Evolutionary conservation across 1,284 basidiomycete genomes (phyloP).

Genomic region (Ceratorhiza oryzae-sativae): DNA sequence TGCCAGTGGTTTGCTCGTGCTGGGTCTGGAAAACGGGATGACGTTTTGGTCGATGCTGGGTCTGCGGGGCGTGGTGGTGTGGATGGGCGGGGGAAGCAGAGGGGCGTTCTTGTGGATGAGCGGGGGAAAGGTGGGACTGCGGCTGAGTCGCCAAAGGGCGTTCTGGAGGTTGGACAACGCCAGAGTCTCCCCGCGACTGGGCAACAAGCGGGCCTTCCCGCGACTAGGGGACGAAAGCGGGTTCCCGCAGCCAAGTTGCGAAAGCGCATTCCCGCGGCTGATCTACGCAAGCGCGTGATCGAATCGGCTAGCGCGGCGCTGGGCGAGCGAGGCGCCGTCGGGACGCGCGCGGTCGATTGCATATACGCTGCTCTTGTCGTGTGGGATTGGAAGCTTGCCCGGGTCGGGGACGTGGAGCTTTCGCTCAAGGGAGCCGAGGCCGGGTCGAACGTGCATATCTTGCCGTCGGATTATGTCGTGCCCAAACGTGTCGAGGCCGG

Average conservation of each 20-base stretch:
- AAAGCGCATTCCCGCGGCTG: too few relatives aligned
- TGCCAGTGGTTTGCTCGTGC: slow-evolving; percentile 10
- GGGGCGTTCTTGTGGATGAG: too few relatives aligned
- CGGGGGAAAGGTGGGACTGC: too few relatives aligned
- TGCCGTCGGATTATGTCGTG: slow-evolving; percentile 38
- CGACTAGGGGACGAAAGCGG: not conserved
- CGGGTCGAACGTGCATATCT: slow-evolving; percentile 35
- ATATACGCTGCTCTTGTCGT: slow-evolving; percentile 52
- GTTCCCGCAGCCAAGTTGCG: slow-evolving; percentile 52
- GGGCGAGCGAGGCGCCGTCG: slow-evolving; percentile 69
- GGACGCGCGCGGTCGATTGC: slow-evolving; percentile 65
- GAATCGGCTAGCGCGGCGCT: slow-evolving; percentile 70
- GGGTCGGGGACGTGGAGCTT: slow-evolving; percentile 62
- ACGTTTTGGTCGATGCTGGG: too few relatives aligned
- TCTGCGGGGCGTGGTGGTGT: too few relatives aligned
- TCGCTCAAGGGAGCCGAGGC: slow-evolving; percentile 1
- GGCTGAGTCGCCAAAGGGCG: too few relatives aligned
- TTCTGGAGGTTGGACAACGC: too few relatives aligned
- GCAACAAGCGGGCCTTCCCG: too few relatives aligned
- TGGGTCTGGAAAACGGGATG: too few relatives aligned
- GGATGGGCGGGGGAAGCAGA: too few relatives aligned
- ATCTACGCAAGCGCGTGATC: slow-evolving; percentile 63
- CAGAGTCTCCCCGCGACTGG: too few relatives aligned
- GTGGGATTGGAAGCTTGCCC: slow-evolving; percentile 73
- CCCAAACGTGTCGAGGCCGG: not conserved